Evolutionary conservation across 1,284 basidiomycete species (phyloP), one percentile per base, ranked within the genome.

Genomic region (Tilletia caries): DNA sequence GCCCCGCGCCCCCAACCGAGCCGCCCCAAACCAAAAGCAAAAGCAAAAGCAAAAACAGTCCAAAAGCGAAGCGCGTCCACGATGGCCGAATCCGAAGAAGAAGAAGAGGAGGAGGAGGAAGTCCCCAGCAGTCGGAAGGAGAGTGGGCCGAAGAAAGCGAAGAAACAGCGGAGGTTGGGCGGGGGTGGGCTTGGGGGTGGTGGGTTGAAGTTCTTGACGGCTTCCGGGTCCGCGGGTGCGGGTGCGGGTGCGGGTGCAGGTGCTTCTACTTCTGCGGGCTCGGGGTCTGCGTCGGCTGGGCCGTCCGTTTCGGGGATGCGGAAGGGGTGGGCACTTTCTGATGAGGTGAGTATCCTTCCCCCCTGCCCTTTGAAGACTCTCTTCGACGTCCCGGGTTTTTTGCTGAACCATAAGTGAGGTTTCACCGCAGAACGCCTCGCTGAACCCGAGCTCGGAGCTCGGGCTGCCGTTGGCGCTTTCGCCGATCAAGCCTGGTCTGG

Each of bases 71-170:
- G 48, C 20, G 23, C 18, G 20, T n/a, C n/a, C n/a, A 20, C 18
- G 1, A 3, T 50, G 1, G 48, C 23, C 20, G 12, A n/a, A 50
- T 8, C 48, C 48, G 12, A 50, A 50, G 48, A 25, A 41, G 37
- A 41, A 15, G 37, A 6, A 15, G 37, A 41, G 37, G 37, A 41
- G 37, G 37, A 41, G 2, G 37, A 41, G 1, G 1, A 41, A 41
- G 37, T 15, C 37, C 10, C 15, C 37, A n/a, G 37, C 2, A 10
- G 37, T 15, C 15, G 37, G n/a, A 23, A 29, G 1, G 23, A 29
- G n/a, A n/a, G n/a, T n/a, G n/a, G n/a, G n/a, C n/a, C 52, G 12
- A 54, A 54, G 52, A 54, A 54, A 23, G n/a, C 58, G 58, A 62
- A 62, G 58, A 62, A 62, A 29, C 58, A 62, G 23, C 58, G 58